phyloP scores from a whole-genome alignment of 2,329 filamentous ascomycete species.

The Cytospora paraplurivora region DNA sequence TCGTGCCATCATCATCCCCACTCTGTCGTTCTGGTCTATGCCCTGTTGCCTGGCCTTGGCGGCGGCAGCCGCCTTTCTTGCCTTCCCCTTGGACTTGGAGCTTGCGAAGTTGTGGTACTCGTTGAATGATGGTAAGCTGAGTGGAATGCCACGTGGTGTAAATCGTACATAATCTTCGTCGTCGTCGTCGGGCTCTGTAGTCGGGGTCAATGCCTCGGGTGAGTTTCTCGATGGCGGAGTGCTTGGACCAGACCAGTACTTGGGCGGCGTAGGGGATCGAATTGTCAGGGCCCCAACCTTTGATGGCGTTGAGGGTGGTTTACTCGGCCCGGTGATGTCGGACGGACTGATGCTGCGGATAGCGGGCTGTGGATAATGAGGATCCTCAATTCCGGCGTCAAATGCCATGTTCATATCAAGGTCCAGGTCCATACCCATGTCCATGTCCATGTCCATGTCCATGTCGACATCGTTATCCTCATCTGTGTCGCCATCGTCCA shows the following conservation, averaged over 20 bases:
- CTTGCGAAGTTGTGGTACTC: conserved; percentile 20
- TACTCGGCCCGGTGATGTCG: conserved; percentile 52
- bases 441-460: conserved; percentile 39
- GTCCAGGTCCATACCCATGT: conserved; percentile 43
- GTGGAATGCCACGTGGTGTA: conserved; percentile 30
- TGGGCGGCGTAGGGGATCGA: conserved; percentile 42
- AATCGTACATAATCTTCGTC: conserved; percentile 52
- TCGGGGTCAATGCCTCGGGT: conserved; percentile 45
- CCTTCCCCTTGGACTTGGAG: conserved; percentile 22
- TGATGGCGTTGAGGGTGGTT: conserved; percentile 46
- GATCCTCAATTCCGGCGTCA: conserved; percentile 60
- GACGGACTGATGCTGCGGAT: conserved; percentile 60
- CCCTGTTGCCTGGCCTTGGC: conserved; percentile 27
- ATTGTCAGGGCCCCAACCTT: conserved; percentile 7
- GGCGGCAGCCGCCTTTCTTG: conserved; percentile 25
- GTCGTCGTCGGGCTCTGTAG: conserved; percentile 38
- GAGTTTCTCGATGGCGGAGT: conserved; percentile 41
- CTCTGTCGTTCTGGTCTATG: conserved; percentile 21
- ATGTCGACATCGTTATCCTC: conserved; percentile 42
- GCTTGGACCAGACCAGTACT: conserved; percentile 40
- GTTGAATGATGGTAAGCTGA: conserved; percentile 43
- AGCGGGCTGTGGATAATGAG: conserved; percentile 46
- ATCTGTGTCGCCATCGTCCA: conserved; percentile 44
- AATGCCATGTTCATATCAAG: conserved; percentile 52
- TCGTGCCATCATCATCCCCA: conserved; percentile 26